phyloP scores from a whole-genome alignment of 345 rosid species.

The Gossypium australe region DNA sequence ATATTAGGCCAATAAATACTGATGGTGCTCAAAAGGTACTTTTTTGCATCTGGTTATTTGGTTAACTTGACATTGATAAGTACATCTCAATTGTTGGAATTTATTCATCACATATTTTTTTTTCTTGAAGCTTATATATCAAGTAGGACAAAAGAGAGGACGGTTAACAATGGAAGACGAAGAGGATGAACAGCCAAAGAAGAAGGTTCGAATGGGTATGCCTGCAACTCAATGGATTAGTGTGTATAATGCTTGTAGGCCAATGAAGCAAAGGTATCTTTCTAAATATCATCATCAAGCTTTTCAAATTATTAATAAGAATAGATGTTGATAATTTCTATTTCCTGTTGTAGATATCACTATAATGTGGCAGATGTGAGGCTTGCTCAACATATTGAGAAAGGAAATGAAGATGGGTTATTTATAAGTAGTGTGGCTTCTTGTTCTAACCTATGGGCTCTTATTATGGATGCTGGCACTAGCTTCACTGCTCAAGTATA shows the following conservation, averaged over 20 bases:
- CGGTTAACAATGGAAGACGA: constrained; percentile 80
- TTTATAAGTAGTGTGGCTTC: constrained; percentile 90
- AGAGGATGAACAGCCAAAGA: constrained; percentile 91
- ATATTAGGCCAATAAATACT: constrained; percentile 91
- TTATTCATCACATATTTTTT: constrained; percentile 18
- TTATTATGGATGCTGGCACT: constrained; percentile 97
- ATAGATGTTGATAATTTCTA: constrained; percentile 12
- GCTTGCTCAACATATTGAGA: constrained; percentile 75
- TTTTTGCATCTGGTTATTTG: constrained; percentile 5
- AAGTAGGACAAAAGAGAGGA: constrained; percentile 97
- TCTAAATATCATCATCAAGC: constrained; percentile 2
- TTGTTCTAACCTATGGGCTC: constrained; percentile 85
- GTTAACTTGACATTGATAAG: constrained; percentile 3
- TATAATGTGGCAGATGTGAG: constrained; percentile 84
- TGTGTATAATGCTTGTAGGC: constrained; percentile 88
- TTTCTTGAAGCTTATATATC: constrained; percentile 70
- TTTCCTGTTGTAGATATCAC: constrained; percentile 62
- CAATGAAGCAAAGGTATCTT: constrained; percentile 86
- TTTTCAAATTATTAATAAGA: constrained; percentile 6
- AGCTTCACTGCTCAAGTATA: constrained; percentile 77
- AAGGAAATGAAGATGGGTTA: constrained; percentile 87
- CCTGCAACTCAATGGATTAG: constrained; percentile 99
- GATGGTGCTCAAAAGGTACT: constrained; percentile 96
- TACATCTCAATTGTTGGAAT: neutral
- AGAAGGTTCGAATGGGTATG: constrained; percentile 94